Evolutionary conservation across 192 early-diverging fungal species (phyloP).

Genomic region (Backusella sp.): DNA sequence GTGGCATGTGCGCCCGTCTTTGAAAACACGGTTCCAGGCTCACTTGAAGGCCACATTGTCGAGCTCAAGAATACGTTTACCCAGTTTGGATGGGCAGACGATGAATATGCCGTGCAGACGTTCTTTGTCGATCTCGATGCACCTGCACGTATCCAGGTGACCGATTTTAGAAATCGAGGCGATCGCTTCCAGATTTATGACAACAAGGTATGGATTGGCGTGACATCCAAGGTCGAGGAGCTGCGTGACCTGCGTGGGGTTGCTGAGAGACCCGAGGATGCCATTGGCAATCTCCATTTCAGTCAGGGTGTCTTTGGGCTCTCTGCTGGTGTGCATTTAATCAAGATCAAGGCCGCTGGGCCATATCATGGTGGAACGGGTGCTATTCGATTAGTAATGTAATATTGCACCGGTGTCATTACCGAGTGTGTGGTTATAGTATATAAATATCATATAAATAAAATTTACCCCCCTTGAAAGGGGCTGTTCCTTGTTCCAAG

Average conservation of each 20-base stretch:
- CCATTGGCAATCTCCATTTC: constrained; percentile 11
- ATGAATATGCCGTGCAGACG: background rate
- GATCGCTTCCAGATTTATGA: constrained; percentile 29
- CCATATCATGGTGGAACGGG: constrained; percentile 26
- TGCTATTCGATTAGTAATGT: constrained; percentile 14
- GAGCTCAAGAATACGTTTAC: background rate
- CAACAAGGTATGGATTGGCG: constrained; percentile 20
- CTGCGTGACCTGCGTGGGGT: constrained; percentile 1
- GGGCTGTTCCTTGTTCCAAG: too few species aligned
- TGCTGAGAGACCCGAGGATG: constrained; percentile 27
- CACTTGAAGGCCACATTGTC: background rate
- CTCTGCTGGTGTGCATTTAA: constrained; percentile 21
- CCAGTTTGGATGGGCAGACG: background rate
- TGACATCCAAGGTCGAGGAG: background rate
- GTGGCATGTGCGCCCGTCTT: background rate
- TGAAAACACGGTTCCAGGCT: background rate
- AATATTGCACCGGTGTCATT: background rate
- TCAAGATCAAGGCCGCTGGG: constrained; percentile 22
- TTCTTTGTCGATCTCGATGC: background rate
- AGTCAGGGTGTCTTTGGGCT: constrained; percentile 20
- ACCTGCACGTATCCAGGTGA: constrained; percentile 18
- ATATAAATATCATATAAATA: too few species aligned
- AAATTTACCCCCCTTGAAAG: too few species aligned
- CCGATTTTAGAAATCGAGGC: constrained; percentile 26
- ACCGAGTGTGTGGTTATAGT: background rate